phyloP scores from a whole-genome alignment of 371 early-diverging fungal genomes.

The Mucor sp. region DNA sequence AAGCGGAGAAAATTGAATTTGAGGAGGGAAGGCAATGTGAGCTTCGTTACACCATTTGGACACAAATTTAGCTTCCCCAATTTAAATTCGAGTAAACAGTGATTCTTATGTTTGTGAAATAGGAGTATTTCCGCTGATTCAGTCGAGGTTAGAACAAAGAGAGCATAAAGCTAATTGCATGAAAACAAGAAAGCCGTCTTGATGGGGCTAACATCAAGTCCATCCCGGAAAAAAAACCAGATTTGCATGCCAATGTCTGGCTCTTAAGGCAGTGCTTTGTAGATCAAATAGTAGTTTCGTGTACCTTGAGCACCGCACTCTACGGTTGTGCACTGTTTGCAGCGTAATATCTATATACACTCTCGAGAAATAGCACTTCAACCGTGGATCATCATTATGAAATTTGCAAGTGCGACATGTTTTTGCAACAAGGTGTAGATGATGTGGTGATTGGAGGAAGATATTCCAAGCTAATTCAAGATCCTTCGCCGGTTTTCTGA shows the following conservation, averaged over 20 bases:
- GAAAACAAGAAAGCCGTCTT: background rate
- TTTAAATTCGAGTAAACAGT: background rate
- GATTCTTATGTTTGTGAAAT: background rate
- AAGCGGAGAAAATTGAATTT: slow-evolving; percentile 11
- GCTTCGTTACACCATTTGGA: background rate
- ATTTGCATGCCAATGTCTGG: background rate
- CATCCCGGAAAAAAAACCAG: background rate
- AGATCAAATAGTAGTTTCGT: background rate
- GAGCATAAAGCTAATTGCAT: background rate
- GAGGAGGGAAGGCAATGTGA: slow-evolving; percentile 1
- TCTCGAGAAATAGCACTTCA: background rate
- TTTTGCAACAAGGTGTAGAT: background rate
- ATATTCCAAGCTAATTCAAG: background rate
- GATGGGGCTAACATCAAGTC: background rate
- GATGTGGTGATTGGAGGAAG: background rate
- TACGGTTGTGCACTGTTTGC: background rate
- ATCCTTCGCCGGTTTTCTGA: background rate
- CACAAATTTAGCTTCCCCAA: slow-evolving; percentile 1
- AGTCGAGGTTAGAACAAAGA: background rate
- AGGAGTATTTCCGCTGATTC: background rate
- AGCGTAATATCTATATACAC: background rate
- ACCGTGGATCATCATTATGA: background rate
- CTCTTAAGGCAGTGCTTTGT: background rate
- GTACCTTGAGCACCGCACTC: background rate
- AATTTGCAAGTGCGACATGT: background rate